Conservation (phyloP, 768 basidiomycete species). For the Serpula lacrymans region DNA sequence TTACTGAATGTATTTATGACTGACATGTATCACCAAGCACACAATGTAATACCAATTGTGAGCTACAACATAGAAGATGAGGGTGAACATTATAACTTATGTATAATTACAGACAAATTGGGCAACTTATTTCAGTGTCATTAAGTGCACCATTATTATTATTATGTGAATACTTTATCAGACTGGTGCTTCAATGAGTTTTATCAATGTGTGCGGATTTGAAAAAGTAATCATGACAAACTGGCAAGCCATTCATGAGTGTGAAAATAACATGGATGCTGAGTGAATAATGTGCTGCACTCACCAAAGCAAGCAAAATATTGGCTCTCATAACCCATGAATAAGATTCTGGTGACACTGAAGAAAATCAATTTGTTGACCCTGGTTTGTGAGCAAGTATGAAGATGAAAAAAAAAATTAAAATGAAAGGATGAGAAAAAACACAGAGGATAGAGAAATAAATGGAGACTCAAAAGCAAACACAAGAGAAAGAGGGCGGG, state of each 20-base stretch:
- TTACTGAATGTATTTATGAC: constrained; percentile 10
- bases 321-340: too few relatives aligned
- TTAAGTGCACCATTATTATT: constrained; percentile 27
- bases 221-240: constrained; percentile 22
- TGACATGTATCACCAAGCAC: too few relatives aligned
- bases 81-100: background rate
- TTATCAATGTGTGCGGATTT: constrained; percentile 8
- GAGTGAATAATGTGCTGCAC: too few relatives aligned
- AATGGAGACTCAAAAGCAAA: too few relatives aligned
- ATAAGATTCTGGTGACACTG: too few relatives aligned
- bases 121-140: constrained; percentile 11
- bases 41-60: background rate
- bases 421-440: too few relatives aligned
- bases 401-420: too few relatives aligned
- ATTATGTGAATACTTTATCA: constrained; percentile 8
- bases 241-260: constrained; percentile 33
- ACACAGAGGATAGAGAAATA: too few relatives aligned
- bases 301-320: too few relatives aligned
- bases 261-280: constrained; percentile 31
- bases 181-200: constrained; percentile 28
- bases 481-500: too few relatives aligned
- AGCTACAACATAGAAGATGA: background rate
- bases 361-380: too few relatives aligned
- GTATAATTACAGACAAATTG: constrained; percentile 1
- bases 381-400: too few relatives aligned